Percentiles rank a stretch among this genome's conserved stretches.
Evolutionary conservation across 306 rosid species (phyloP).

Genomic region (Senna tora): DNA sequence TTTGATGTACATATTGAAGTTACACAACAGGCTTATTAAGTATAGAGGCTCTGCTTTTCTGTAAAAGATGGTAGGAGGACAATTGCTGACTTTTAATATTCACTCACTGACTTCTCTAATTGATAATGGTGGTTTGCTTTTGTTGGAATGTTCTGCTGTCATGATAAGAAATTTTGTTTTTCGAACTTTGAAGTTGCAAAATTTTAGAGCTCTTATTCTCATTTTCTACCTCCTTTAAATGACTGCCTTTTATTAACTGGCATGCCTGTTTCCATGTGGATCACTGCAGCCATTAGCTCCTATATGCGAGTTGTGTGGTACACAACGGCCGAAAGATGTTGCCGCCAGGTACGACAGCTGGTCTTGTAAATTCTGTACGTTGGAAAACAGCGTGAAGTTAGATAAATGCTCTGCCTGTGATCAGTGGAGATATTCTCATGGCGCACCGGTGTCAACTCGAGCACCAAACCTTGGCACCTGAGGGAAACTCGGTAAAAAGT

Average conservation of each 20-base stretch:
- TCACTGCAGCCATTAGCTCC: conserved; percentile 71
- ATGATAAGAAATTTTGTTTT: neutral
- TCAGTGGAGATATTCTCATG: conserved; percentile 81
- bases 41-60: neutral
- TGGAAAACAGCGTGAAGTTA: conserved; percentile 60
- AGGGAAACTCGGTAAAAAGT: neutral
- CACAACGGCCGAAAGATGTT: conserved; percentile 64
- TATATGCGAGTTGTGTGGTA: conserved; percentile 71
- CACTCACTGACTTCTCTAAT: neutral
- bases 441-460: conserved; percentile 47
- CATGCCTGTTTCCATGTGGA: conserved; percentile 36
- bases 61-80: neutral
- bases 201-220: neutral
- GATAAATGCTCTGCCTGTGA: conserved; percentile 70
- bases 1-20: neutral
- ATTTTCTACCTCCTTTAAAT: neutral
- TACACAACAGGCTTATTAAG: neutral
- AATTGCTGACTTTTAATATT: neutral
- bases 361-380: conserved; percentile 71
- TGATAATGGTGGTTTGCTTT: neutral
- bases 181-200: neutral
- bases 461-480: conserved; percentile 31
- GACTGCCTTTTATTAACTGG: neutral
- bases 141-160: neutral
- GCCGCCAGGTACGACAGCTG: conserved; percentile 55